These are phyloP conservation scores for Xylariaceae sp. DNA, from an alignment of 2,329 filamentous ascomycete genomes.

Conservation along the genomic window DNA sequence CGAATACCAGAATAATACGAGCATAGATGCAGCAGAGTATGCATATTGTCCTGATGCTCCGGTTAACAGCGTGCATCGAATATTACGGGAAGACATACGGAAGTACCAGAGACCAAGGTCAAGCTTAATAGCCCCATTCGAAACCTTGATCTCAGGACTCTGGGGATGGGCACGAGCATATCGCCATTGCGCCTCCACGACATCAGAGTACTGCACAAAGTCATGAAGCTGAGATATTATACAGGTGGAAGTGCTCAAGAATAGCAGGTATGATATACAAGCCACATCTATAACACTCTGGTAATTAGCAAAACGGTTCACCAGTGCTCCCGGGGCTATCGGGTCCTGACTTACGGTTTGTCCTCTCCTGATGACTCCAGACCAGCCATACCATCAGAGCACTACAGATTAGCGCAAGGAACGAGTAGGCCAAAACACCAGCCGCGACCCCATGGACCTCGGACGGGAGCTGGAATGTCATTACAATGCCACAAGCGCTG, in stretches of 20 bases:
- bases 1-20: constrained; percentile 12
- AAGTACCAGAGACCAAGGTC: constrained; percentile 16
- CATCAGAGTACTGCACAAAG: constrained; percentile 8
- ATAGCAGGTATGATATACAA: constrained; percentile 13
- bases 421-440: constrained; percentile 11
- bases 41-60: constrained; percentile 7
- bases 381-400: constrained; percentile 15
- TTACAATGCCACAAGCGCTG: not conserved
- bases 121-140: constrained; percentile 7
- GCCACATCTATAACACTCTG: constrained; percentile 9
- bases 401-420: constrained; percentile 7
- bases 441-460: constrained; percentile 8
- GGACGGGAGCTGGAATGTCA: constrained; percentile 8
- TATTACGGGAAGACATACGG: constrained; percentile 1
- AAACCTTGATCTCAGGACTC: constrained; percentile 9
- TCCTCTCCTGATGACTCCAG: constrained; percentile 12
- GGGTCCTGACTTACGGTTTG: constrained; percentile 9
- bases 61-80: not conserved
- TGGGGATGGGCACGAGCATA: constrained; percentile 4
- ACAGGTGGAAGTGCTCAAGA: constrained; percentile 11
- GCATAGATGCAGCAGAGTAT: constrained; percentile 11
- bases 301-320: not conserved
- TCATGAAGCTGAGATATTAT: constrained; percentile 15
- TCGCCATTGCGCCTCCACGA: constrained; percentile 8
- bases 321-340: no score